Base-by-base conservation (phyloP, 2,329 filamentous ascomycete species). In the Monosporascus sp. region DNA sequence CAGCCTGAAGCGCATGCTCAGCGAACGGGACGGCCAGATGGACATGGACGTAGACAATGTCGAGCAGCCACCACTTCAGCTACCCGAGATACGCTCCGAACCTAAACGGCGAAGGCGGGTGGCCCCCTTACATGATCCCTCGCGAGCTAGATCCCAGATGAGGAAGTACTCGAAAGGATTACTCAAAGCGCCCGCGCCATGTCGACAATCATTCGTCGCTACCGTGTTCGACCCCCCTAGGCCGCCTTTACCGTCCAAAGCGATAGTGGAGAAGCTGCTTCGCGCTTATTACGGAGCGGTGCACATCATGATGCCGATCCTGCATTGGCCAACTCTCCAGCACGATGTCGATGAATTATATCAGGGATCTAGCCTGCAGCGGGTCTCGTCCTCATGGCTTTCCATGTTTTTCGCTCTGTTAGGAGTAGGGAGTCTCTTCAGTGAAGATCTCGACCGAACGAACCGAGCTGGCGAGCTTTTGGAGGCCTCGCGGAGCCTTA, bases 271-370 rank as follows among this genome's bases (percentile, higher is more conserved):
- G 57, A 82, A 82, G 59, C 76, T 97, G 2, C 72, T 97, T 35
- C 79, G 82, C 37, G 80, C 87, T 38, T 99, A 96, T 69, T 87
- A 89, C 62, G 77, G 80, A 40, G 87, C 87, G 7, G 78, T 90
- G 24, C 93, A 97, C 67, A 81, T 85, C 35, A 86, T 89, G 68
- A 87, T 92, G 60, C 94, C 94, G 0, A 85, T 96, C 44, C 65
- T 97, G 9, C 90, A 97, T 69, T 95, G 92, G 88, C 89, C 90
- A 2, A 88, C 82, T 0, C 95, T 97, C 63, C 78, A 87, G 62
- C 78, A 81, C 48, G 82, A 88, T 50, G 88, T 93, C 56, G 89
- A 96, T 53, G 79, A 84, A 8, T 76, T 96, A 7, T 96, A 96
- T 70, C 81, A 81, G 52, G 73, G 75, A 43, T 81, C 84, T 4